Percentiles rank a stretch among this genome's conserved stretches.
phyloP scores from a whole-genome alignment of 768 basidiomycete genomes.

The Mycena metata region DNA sequence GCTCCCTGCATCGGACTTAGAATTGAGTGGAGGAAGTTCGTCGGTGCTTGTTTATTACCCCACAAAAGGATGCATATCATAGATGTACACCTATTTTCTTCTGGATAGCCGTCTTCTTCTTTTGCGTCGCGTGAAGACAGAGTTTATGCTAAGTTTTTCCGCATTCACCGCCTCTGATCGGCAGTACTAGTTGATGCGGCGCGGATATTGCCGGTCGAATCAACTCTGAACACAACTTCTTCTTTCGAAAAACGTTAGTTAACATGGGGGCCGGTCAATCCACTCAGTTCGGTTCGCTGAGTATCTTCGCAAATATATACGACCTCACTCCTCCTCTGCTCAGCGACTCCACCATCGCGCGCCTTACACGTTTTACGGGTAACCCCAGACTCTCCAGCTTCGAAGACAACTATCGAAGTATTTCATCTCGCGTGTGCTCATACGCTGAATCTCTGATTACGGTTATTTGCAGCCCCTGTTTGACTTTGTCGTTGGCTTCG shows the following conservation, averaged over 20 bases:
- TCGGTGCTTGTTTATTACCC: too few relatives aligned
- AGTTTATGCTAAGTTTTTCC: constrained; percentile 29
- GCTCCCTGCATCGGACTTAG: not conserved
- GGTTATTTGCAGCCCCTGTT: constrained; percentile 75
- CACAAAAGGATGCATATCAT: too few relatives aligned
- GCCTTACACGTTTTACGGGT: constrained; percentile 92
- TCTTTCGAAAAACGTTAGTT: not conserved
- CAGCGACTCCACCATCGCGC: constrained; percentile 64
- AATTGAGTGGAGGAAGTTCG: too few relatives aligned
- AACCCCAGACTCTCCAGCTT: constrained; percentile 90
- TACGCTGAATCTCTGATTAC: constrained; percentile 59
- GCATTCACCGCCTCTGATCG: not conserved
- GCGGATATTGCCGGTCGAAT: not conserved
- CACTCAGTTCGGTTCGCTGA: constrained; percentile 46
- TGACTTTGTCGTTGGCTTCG: constrained; percentile 95
- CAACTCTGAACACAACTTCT: not conserved
- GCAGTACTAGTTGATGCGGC: too few relatives aligned
- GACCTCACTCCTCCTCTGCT: constrained; percentile 34
- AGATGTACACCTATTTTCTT: too few relatives aligned
- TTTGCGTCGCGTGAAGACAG: constrained; percentile 17
- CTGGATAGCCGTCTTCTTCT: constrained; percentile 6
- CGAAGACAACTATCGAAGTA: constrained; percentile 79
- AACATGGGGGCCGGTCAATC: constrained; percentile 90
- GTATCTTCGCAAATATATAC: constrained; percentile 31
- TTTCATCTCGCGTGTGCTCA: not conserved